Percentiles rank a stretch among this genome's conserved stretches.
Conservation (phyloP, 2,329 filamentous ascomycete genomes). For the Fusarium compactum region DNA sequence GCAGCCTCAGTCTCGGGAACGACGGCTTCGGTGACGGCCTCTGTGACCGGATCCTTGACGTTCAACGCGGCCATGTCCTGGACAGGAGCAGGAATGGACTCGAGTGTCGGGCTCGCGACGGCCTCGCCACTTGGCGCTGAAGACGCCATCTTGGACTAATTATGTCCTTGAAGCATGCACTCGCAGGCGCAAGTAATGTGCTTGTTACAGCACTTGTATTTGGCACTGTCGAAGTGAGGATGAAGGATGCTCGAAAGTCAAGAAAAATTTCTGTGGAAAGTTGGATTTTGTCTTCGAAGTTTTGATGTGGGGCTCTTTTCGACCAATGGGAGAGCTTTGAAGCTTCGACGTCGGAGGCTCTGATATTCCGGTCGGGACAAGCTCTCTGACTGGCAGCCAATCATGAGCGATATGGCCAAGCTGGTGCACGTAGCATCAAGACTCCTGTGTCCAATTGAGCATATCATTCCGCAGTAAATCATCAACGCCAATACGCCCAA, state of each 20-base stretch:
- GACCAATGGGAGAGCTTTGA: neutral
- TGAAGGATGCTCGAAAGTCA: constrained; percentile 33
- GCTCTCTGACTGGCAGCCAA: constrained; percentile 30
- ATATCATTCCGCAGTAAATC: constrained; percentile 25
- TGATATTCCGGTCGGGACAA: constrained; percentile 6
- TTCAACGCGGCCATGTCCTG: constrained; percentile 46
- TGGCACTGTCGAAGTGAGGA: constrained; percentile 33
- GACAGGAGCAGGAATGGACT: constrained; percentile 36
- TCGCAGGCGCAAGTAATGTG: constrained; percentile 39
- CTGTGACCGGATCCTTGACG: constrained; percentile 43
- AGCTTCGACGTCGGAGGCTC: neutral
- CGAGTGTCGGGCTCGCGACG: constrained; percentile 31
- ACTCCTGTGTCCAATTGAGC: constrained; percentile 38
- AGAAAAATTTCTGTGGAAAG: constrained; percentile 42
- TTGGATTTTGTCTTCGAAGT: constrained; percentile 43
- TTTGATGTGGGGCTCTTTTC: constrained; percentile 9
- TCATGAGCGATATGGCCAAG: constrained; percentile 19
- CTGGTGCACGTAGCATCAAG: constrained; percentile 31
- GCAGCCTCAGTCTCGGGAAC: constrained; percentile 28
- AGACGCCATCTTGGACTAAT: constrained; percentile 42
- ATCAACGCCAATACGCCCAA: constrained; percentile 7
- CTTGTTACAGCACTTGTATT: constrained; percentile 33
- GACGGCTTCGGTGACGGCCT: constrained; percentile 29
- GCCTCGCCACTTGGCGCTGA: constrained; percentile 43
- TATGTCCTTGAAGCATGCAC: constrained; percentile 42